These are phyloP conservation scores for Alternaria consortialis DNA, from an alignment of 2,329 filamentous ascomycete species.

Conservation along the genomic window DNA sequence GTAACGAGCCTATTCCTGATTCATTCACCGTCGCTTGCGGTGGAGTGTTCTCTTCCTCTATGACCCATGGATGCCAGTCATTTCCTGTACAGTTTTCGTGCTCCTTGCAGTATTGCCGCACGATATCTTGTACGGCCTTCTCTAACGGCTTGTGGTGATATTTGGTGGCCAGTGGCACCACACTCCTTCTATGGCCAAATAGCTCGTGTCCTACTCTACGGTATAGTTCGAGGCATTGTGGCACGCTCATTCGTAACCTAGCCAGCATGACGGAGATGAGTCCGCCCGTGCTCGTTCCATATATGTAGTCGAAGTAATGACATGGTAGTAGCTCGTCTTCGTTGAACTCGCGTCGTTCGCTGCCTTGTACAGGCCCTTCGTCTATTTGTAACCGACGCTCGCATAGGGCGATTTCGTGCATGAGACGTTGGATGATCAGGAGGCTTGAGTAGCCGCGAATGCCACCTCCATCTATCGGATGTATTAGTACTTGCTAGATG, in stretches of 20 bases:
- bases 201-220: conserved; percentile 58
- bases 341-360: conserved; percentile 40
- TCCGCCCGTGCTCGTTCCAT: conserved; percentile 62
- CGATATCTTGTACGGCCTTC: conserved; percentile 57
- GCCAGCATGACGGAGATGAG: conserved; percentile 62
- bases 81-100: conserved; percentile 55
- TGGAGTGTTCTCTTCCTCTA: conserved; percentile 11
- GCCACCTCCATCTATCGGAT: conserved; percentile 56
- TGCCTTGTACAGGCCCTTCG: conserved; percentile 51
- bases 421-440: conserved; percentile 58
- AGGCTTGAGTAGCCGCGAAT: conserved; percentile 62
- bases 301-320: conserved; percentile 65
- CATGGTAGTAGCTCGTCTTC: conserved; percentile 59
- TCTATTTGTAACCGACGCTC: conserved; percentile 54
- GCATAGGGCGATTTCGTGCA: conserved; percentile 58
- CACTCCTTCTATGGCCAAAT: conserved; percentile 56
- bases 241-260: conserved; percentile 59
- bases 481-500: conserved; percentile 26
- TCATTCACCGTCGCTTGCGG: background rate
- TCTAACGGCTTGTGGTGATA: conserved; percentile 61
- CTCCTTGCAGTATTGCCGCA: conserved; percentile 55
- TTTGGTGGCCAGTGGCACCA: conserved; percentile 59
- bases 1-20: conserved; percentile 16
- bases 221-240: conserved; percentile 59
- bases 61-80: conserved; percentile 56